These are phyloP conservation scores for Metschnikowia colocasiae DNA, from an alignment of 805 yeast genomes.

Conservation along the genomic window DNA sequence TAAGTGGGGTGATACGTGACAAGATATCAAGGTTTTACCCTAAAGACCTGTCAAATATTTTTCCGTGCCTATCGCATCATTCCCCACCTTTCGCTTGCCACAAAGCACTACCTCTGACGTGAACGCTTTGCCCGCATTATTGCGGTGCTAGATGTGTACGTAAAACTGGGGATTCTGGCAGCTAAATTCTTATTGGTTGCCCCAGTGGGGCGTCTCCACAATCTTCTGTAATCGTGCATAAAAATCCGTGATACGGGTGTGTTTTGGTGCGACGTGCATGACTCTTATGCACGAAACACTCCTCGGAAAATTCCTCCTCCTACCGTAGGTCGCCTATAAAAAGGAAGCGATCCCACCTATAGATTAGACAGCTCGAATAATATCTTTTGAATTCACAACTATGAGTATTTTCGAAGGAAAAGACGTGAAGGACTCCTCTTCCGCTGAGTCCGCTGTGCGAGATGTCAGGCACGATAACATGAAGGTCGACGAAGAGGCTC, in stretches of 20 bases:
- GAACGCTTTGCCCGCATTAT: background rate
- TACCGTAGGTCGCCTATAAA: background rate
- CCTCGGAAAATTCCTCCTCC: background rate
- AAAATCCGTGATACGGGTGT: conserved; percentile 3
- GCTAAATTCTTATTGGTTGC: background rate
- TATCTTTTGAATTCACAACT: background rate
- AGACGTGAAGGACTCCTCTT: conserved; percentile 16
- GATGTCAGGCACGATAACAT: conserved; percentile 19
- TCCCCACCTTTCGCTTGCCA: background rate
- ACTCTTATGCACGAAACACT: background rate
- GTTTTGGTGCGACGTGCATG: conserved; percentile 1
- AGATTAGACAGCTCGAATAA: no score
- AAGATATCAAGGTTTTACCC: background rate
- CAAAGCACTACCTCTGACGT: background rate
- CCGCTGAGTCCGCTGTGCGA: conserved; percentile 17
- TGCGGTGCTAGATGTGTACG: background rate
- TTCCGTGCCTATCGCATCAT: background rate
- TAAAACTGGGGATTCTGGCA: background rate
- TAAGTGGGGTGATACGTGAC: background rate
- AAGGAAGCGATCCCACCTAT: background rate
- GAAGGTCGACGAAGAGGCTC: conserved; percentile 26
- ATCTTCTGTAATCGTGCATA: background rate
- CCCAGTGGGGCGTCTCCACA: conserved; percentile 6
- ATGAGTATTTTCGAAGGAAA: conserved; percentile 21
- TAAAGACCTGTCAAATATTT: background rate